Percentiles rank a stretch among this genome's conserved stretches.
These are phyloP conservation scores for Capniomyces stellatus DNA, from an alignment of 371 early-diverging fungal genomes.

Conservation along the genomic window DNA sequence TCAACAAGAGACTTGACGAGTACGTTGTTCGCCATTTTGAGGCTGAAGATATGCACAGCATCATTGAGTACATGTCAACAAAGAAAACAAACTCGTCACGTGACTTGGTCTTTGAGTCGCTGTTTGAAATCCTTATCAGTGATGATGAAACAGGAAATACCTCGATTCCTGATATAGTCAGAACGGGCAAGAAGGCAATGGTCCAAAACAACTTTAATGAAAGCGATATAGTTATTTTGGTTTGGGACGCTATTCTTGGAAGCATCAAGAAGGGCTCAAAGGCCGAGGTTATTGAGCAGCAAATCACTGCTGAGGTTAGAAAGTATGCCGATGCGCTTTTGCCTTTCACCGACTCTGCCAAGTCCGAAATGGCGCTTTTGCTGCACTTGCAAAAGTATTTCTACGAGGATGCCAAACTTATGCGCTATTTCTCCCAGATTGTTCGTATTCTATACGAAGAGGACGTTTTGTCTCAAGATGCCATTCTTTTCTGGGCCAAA, in stretches of 20 bases:
- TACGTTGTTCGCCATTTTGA: conserved; percentile 79
- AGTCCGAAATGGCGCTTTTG: conserved; percentile 49
- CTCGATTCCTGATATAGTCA: conserved; percentile 35
- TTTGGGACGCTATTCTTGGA: conserved; percentile 63
- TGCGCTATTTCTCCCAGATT: conserved; percentile 66
- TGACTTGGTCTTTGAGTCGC: conserved; percentile 34
- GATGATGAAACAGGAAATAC: conserved; percentile 26
- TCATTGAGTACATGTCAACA: conserved; percentile 61
- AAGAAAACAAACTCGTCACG: conserved; percentile 47
- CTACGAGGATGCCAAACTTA: conserved; percentile 75
- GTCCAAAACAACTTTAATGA: conserved; percentile 51
- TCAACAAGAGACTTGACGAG: conserved; percentile 72
- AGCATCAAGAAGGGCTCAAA: conserved; percentile 57
- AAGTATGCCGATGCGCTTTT: conserved; percentile 50
- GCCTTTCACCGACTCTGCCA: conserved; percentile 50
- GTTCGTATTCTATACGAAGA: conserved; percentile 66
- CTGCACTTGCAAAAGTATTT: conserved; percentile 63
- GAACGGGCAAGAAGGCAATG: conserved; percentile 44
- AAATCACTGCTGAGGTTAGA: conserved; percentile 44
- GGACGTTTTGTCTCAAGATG: conserved; percentile 74
- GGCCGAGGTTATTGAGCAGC: conserved; percentile 66
- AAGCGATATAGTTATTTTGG: conserved; percentile 46
- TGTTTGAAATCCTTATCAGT: conserved; percentile 34
- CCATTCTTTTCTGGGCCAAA: conserved; percentile 80
- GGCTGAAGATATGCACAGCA: conserved; percentile 68